Conservation (phyloP, 768 basidiomycete species). For the Filobasidium wieringae region DNA sequence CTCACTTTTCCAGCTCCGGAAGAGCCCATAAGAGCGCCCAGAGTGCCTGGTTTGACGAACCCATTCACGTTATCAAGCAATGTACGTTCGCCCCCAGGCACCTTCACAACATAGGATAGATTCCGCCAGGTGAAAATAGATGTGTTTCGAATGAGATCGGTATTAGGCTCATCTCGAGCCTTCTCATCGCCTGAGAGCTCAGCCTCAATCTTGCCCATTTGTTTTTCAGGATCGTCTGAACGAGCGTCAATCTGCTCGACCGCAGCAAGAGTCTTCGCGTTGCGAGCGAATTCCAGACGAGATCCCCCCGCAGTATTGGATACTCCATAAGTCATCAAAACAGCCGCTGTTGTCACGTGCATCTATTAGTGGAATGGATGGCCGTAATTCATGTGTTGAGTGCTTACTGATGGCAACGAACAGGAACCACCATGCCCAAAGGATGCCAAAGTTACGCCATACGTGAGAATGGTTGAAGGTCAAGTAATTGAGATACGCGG, state of each 20-base stretch:
- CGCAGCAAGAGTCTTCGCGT: slow-evolving; percentile 2
- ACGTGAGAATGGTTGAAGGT: slow-evolving; percentile 17
- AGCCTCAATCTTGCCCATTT: slow-evolving; percentile 14
- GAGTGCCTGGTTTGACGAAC: slow-evolving; percentile 69
- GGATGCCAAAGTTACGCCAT: slow-evolving; percentile 30
- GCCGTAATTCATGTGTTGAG: neutral
- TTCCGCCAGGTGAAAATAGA: slow-evolving; percentile 38
- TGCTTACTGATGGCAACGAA: slow-evolving; percentile 24
- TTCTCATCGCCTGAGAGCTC: slow-evolving; percentile 14
- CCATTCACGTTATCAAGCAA: slow-evolving; percentile 65
- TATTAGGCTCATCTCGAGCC: neutral
- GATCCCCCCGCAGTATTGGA: neutral
- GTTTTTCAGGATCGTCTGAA: slow-evolving; percentile 9
- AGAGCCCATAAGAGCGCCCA: slow-evolving; percentile 68
- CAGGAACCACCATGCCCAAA: slow-evolving; percentile 21
- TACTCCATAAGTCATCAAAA: slow-evolving; percentile 2
- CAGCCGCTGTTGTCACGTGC: neutral
- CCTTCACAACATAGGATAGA: slow-evolving; percentile 31
- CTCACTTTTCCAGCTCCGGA: slow-evolving; percentile 31
- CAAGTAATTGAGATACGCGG: slow-evolving; percentile 15
- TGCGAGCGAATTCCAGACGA: slow-evolving; percentile 4
- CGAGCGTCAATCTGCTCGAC: neutral
- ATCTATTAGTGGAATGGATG: neutral
- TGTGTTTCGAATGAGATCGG: slow-evolving; percentile 19
- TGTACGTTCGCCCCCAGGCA: slow-evolving; percentile 19